Conservation (phyloP, 2,329 filamentous ascomycete species). For the Penicillium sp. region DNA sequence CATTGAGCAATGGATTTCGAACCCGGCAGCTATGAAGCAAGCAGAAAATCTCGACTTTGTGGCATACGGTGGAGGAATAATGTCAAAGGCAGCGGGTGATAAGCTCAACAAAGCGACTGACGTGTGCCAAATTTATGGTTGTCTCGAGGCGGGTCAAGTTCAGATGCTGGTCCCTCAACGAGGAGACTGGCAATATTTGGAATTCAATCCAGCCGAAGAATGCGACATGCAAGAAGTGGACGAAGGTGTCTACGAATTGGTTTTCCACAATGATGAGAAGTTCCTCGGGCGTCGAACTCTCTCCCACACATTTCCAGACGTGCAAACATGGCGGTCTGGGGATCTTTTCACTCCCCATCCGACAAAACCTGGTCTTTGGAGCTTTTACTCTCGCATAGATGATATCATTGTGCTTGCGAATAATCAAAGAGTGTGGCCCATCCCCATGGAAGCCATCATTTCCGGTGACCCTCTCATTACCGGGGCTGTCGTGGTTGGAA, state of each 20-base stretch:
- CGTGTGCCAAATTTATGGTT: slow-evolving; percentile 14
- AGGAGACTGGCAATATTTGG: slow-evolving; percentile 15
- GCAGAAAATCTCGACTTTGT: slow-evolving; percentile 14
- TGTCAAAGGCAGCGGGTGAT: slow-evolving; percentile 7
- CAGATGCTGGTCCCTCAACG: slow-evolving; percentile 11
- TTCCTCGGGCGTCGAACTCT: slow-evolving; percentile 11
- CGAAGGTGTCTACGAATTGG: slow-evolving; percentile 13
- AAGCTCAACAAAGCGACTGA: slow-evolving; percentile 11
- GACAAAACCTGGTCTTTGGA: slow-evolving; percentile 18
- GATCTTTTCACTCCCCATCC: slow-evolving; percentile 26
- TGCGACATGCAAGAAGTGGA: slow-evolving; percentile 16
- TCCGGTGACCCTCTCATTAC: slow-evolving; percentile 8
- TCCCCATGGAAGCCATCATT: slow-evolving; percentile 18
- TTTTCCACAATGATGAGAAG: slow-evolving; percentile 11
- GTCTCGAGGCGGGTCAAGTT: slow-evolving; percentile 13
- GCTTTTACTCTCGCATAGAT: slow-evolving; percentile 13
- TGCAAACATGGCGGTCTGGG: slow-evolving; percentile 18
- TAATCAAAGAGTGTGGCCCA: slow-evolving; percentile 15
- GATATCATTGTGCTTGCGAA: slow-evolving; percentile 16
- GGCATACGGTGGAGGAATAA: slow-evolving; percentile 6
- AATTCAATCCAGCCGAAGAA: slow-evolving; percentile 13
- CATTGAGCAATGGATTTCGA: slow-evolving; percentile 11
- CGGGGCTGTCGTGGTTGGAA: slow-evolving; percentile 17
- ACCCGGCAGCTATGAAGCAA: slow-evolving; percentile 5
- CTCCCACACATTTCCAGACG: slow-evolving; percentile 20